These are phyloP conservation scores for Penicillium taxi DNA, from an alignment of 495 filamentous ascomycete genomes.

Conservation along the genomic window DNA sequence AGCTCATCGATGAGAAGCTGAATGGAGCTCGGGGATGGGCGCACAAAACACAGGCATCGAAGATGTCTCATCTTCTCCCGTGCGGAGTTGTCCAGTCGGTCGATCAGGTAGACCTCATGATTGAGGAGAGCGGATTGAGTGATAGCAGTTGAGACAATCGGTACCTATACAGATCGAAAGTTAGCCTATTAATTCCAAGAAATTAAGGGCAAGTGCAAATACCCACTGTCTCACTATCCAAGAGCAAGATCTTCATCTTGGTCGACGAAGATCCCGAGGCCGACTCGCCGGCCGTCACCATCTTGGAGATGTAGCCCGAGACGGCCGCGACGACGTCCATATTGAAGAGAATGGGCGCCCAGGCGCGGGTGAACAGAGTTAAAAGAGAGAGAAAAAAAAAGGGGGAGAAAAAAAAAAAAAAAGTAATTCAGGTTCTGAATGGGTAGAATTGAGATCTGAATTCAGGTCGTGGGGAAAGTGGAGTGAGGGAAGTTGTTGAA, in stretches of 20 bases:
- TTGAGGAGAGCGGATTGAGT: slow-evolving; percentile 94
- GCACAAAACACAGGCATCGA: slow-evolving; percentile 84
- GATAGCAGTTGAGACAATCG: slow-evolving; percentile 87
- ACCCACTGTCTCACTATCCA: slow-evolving; percentile 86
- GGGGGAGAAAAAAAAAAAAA: not conserved
- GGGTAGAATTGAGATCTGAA: slow-evolving; percentile 5
- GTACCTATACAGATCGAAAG: slow-evolving; percentile 43
- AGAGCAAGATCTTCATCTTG: slow-evolving; percentile 97
- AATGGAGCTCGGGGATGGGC: slow-evolving; percentile 83
- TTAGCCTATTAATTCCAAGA: slow-evolving; percentile 12
- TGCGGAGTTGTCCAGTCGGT: slow-evolving; percentile 82
- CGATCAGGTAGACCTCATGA: slow-evolving; percentile 95
- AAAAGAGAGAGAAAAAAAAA: slow-evolving; percentile 1
- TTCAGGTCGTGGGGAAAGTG: slow-evolving; percentile 9
- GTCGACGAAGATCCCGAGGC: slow-evolving; percentile 58
- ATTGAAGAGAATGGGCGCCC: slow-evolving; percentile 14
- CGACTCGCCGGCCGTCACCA: slow-evolving; percentile 81
- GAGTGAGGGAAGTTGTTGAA: slow-evolving; percentile 19
- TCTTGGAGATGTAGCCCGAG: slow-evolving; percentile 93
- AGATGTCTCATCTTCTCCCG: slow-evolving; percentile 98
- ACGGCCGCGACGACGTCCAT: slow-evolving; percentile 95
- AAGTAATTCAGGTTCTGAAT: no score
- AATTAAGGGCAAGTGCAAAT: slow-evolving; percentile 19
- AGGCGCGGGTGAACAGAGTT: not conserved
- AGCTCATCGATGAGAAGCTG: slow-evolving; percentile 93